Percentiles rank a stretch among this genome's conserved stretches.
Evolutionary conservation across 768 basidiomycete species (phyloP).

Genomic region (Lyophyllum decastes): DNA sequence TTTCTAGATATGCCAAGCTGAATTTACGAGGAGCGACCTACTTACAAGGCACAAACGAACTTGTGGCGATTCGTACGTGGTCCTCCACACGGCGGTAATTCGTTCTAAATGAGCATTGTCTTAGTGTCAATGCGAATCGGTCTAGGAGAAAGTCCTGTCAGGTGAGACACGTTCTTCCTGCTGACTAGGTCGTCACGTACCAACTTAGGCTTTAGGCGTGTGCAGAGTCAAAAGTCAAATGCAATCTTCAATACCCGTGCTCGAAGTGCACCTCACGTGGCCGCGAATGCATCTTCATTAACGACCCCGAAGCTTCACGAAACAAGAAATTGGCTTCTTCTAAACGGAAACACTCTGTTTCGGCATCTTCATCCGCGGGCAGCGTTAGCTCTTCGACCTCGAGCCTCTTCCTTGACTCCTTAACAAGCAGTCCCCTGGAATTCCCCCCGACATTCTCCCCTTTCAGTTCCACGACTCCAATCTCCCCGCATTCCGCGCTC

Average conservation of each 20-base stretch:
- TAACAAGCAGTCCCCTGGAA: constrained; percentile 12
- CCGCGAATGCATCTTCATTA: constrained; percentile 64
- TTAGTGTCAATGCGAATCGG: constrained; percentile 46
- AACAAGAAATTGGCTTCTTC: constrained; percentile 36
- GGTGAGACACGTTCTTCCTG: constrained; percentile 24
- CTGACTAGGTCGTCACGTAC: not conserved
- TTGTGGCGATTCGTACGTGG: constrained; percentile 66
- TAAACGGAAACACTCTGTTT: constrained; percentile 24
- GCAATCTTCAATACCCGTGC: constrained; percentile 68
- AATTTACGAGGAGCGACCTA: constrained; percentile 75
- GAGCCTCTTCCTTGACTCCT: constrained; percentile 11
- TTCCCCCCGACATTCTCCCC: constrained; percentile 9
- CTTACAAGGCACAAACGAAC: constrained; percentile 72
- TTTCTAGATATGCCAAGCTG: constrained; percentile 60
- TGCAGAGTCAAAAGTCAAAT: constrained; percentile 77
- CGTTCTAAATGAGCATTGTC: constrained; percentile 3
- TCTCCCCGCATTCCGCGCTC: constrained; percentile 18
- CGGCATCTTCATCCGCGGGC: constrained; percentile 32
- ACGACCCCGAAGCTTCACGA: constrained; percentile 44
- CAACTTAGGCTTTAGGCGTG: constrained; percentile 43
- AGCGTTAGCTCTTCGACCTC: constrained; percentile 24
- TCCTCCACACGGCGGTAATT: constrained; percentile 13
- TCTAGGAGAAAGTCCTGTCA: constrained; percentile 71
- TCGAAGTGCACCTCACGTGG: constrained; percentile 64
- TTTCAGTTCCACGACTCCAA: constrained; percentile 8